phyloP scores from a whole-genome alignment of 805 yeast species.

The Metschnikowia dekortorum region DNA sequence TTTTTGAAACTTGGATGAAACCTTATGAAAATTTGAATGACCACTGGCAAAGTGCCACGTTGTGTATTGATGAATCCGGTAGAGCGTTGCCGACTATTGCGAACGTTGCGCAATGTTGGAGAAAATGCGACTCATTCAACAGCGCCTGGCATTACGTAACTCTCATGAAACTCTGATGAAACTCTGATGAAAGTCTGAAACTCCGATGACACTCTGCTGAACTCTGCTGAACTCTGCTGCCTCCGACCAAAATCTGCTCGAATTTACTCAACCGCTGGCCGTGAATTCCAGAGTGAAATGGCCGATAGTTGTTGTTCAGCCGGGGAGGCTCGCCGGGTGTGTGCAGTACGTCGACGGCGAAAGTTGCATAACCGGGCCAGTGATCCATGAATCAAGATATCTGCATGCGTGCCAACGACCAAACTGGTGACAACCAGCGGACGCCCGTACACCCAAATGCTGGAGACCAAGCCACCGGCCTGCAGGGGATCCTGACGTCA shows the following conservation, averaged over 20 bases:
- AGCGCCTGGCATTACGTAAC: background rate
- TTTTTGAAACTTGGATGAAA: too few relatives aligned
- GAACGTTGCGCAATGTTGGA: too few relatives aligned
- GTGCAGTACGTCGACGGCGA: background rate
- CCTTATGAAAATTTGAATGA: too few relatives aligned
- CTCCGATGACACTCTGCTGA: background rate
- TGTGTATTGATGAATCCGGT: too few relatives aligned
- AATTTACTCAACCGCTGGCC: background rate
- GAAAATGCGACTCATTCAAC: too few relatives aligned
- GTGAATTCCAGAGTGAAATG: too few relatives aligned
- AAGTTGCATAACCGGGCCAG: background rate
- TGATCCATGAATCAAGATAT: background rate
- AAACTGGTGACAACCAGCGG: background rate
- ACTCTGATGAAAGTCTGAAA: background rate
- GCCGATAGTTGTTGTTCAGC: too few relatives aligned
- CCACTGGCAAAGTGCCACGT: too few relatives aligned
- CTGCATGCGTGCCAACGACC: background rate
- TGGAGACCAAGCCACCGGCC: background rate
- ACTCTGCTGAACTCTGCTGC: background rate
- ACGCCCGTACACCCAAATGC: background rate
- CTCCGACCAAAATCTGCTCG: background rate
- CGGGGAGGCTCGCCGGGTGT: background rate
- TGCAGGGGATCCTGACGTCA: background rate
- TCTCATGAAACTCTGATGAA: background rate
- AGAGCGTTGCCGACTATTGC: too few relatives aligned